phyloP scores from a whole-genome alignment of 495 filamentous ascomycete species.

The Saxophila tyrrhenica region DNA sequence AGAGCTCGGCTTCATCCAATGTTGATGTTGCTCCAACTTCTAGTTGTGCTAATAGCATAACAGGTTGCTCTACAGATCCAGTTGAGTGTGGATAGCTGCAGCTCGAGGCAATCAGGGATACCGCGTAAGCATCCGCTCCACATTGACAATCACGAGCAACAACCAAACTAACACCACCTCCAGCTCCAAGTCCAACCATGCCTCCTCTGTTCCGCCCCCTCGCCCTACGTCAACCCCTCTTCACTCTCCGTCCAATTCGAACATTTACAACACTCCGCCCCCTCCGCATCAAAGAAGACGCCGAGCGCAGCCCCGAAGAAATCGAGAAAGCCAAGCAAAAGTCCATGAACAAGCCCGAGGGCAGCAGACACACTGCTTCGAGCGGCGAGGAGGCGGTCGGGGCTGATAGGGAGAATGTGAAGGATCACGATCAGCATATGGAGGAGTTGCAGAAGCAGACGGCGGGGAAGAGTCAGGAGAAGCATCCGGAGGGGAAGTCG shows the following conservation, averaged over 20 bases:
- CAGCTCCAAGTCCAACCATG: background rate
- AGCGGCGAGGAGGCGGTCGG: conserved; percentile 20
- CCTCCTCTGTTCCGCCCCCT: background rate
- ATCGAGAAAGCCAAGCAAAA: conserved; percentile 24
- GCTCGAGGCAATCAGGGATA: too few relatives aligned
- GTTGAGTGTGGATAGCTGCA: background rate
- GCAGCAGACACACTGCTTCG: conserved; percentile 25
- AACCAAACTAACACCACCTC: background rate
- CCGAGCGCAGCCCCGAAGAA: conserved; percentile 20
- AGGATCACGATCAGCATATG: conserved; percentile 25
- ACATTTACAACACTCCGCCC: conserved; percentile 2
- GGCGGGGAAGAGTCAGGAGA: conserved; percentile 21
- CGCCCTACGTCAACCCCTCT: background rate
- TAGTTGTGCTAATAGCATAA: background rate
- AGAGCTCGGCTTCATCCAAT: background rate
- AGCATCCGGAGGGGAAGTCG: conserved; percentile 4
- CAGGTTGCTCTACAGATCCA: background rate
- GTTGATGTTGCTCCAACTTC: background rate
- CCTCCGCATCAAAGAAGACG: conserved; percentile 21
- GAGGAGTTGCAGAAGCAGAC: conserved; percentile 27
- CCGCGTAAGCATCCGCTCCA: too few relatives aligned
- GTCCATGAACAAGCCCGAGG: conserved; percentile 26
- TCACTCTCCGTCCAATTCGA: background rate
- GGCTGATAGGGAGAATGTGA: conserved; percentile 24
- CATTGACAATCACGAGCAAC: too few relatives aligned